A percentile compares a stretch with the other conserved stretches of the same genome.
phyloP scores from a whole-genome alignment of 1,284 basidiomycete species.

The Fomitopsis betulina region DNA sequence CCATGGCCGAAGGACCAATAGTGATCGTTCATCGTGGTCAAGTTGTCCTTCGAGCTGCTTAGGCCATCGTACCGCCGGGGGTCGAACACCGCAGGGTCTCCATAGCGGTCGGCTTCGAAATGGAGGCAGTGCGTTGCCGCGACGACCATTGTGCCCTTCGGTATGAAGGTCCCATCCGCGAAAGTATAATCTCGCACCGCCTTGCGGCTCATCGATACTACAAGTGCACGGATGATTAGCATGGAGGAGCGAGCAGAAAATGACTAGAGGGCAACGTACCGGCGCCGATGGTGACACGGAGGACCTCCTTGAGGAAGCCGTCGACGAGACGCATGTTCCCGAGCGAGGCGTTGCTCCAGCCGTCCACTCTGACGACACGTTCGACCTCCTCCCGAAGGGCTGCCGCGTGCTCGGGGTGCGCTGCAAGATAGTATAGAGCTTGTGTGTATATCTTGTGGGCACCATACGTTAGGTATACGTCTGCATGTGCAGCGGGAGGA shows the following conservation, averaged over 20 bases:
- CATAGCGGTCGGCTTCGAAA: constrained; percentile 36
- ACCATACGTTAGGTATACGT: neutral
- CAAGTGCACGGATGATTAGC: constrained; percentile 9
- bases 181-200: constrained; percentile 32
- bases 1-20: constrained; percentile 25
- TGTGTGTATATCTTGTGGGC: constrained; percentile 21
- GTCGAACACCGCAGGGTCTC: constrained; percentile 35
- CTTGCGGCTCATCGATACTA: constrained; percentile 17
- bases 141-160: constrained; percentile 37
- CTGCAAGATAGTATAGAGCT: constrained; percentile 36
- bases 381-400: constrained; percentile 44
- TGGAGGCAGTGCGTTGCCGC: constrained; percentile 38
- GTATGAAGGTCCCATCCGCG: constrained; percentile 38
- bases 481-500: neutral
- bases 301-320: constrained; percentile 46
- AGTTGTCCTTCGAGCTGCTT: constrained; percentile 22
- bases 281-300: constrained; percentile 28
- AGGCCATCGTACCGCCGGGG: constrained; percentile 41
- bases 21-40: constrained; percentile 18
- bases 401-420: constrained; percentile 33
- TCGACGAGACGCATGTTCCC: constrained; percentile 44
- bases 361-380: constrained; percentile 29
- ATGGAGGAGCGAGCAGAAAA: constrained; percentile 14
- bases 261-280: constrained; percentile 8
- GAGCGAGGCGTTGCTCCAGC: constrained; percentile 42